Conservation (phyloP, 176 grass and related monocot species). For the Typha latifolia region DNA sequence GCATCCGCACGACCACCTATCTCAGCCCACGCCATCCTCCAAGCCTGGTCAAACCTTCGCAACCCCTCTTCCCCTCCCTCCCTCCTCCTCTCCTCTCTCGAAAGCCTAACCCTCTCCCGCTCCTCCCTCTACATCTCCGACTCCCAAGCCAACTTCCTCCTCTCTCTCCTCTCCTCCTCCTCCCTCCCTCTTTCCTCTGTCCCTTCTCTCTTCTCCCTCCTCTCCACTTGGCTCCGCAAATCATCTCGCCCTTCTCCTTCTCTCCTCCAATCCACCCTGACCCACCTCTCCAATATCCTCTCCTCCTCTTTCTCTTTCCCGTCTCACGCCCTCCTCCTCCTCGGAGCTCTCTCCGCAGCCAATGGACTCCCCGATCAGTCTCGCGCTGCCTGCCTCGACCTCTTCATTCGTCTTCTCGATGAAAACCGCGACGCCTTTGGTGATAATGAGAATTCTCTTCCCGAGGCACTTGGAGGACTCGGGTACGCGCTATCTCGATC, state of each 20-base stretch:
- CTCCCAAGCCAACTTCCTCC: slow-evolving; percentile 40
- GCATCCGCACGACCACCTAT: not conserved
- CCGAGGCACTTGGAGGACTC: slow-evolving; percentile 43
- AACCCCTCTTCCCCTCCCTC: slow-evolving; percentile 22
- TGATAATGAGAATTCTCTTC: slow-evolving; percentile 23
- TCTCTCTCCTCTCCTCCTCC: slow-evolving; percentile 26
- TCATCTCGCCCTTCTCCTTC: not conserved
- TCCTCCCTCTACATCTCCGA: slow-evolving; percentile 32
- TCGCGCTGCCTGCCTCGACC: slow-evolving; percentile 7
- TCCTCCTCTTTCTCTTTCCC: not conserved
- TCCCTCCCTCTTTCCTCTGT: slow-evolving; percentile 9
- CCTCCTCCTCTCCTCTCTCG: slow-evolving; percentile 31
- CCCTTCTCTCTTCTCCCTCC: slow-evolving; percentile 8
- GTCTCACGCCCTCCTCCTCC: slow-evolving; percentile 32
- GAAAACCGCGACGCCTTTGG: too few relatives aligned
- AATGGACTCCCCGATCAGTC: slow-evolving; percentile 2
- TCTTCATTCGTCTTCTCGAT: not conserved
- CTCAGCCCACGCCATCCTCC: slow-evolving; percentile 36
- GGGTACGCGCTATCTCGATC: slow-evolving; percentile 38
- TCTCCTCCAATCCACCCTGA: not conserved
- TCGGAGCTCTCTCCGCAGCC: slow-evolving; percentile 30
- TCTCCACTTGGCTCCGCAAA: slow-evolving; percentile 7
- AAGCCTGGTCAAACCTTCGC: slow-evolving; percentile 33
- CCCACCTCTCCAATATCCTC: not conserved
- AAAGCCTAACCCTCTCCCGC: slow-evolving; percentile 18